Evolutionary conservation across 768 basidiomycete genomes (phyloP), one percentile per base, ranked within the genome.

Genomic region (Macrolepiota albuminosa): DNA sequence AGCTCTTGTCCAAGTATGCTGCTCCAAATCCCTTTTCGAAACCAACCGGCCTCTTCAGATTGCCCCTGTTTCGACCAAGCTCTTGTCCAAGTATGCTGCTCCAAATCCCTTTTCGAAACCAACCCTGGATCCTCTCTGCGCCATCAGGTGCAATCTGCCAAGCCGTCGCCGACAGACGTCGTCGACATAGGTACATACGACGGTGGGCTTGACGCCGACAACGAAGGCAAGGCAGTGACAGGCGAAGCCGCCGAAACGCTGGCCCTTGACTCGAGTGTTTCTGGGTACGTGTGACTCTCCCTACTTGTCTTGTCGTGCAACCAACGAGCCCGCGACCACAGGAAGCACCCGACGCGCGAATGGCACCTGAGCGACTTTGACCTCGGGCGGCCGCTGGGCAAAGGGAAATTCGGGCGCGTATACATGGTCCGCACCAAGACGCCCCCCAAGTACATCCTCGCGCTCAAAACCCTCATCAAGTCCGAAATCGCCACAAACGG

Each of bases 401-500:
- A 98, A 73, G 97, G 97, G 54, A 98, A 98, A 76, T 99, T 98
- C 65, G 97, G 96, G 1, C 89, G 93, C 2, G 97, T 99, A 14
- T 98, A 99, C 80, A 95, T 98, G 88, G 93, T 96, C 40, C 86
- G 95, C 56, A 98, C 96, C 26, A 96, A 95, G 71, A 71, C 77
- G 59, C 83, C 87, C 58, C 93, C 94, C 0, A 84, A 87, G 59
- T 98, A 91, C 77, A 96, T 97, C 71, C 84, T 98, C 68, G 96
- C 96, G 18, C 85, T 98, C 74, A 98, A 98, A 74, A 95, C 92
- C 61, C 81, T 98, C 57, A 93, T 95, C 81, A 99, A 98, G 76
- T 88, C 89, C 51, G 97, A 99, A 73, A 89, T 99, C 68, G 85
- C 98, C 55, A 80, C 89, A 63, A 86, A 87, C 61, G 85, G 86